Percentiles rank a stretch among this genome's conserved stretches.
phyloP scores from a whole-genome alignment of 331 rosid genomes.

The Acacia pycnantha region DNA sequence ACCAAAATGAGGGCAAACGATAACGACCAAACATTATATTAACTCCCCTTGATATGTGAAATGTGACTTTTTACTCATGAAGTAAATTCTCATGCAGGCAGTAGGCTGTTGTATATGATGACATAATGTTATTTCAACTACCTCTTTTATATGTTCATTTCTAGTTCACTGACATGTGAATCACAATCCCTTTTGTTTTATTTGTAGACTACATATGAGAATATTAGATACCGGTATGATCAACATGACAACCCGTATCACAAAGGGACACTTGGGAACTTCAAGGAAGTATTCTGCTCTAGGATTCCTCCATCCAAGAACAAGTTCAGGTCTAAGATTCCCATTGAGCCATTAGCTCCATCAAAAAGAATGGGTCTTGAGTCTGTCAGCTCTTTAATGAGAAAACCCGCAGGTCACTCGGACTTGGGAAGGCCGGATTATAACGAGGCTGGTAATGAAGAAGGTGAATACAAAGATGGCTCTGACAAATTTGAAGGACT shows the following conservation, averaged over 20 bases:
- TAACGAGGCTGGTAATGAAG: constrained; percentile 34
- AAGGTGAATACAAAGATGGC: constrained; percentile 30
- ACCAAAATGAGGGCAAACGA: no score
- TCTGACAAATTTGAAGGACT: constrained; percentile 27
- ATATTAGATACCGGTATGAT: constrained; percentile 62
- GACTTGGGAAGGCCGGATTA: constrained; percentile 39
- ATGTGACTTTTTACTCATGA: background rate
- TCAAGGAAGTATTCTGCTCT: constrained; percentile 59
- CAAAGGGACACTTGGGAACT: constrained; percentile 51
- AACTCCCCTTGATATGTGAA: background rate
- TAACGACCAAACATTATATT: no score
- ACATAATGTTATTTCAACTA: background rate
- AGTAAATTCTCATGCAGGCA: background rate
- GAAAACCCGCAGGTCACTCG: constrained; percentile 32
- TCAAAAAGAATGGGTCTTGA: constrained; percentile 22
- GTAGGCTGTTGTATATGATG: constrained; percentile 5
- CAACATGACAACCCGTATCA: constrained; percentile 51
- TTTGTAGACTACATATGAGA: constrained; percentile 70
- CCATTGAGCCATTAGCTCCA: constrained; percentile 31
- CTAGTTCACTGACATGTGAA: background rate
- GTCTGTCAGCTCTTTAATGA: constrained; percentile 40
- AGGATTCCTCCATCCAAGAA: constrained; percentile 63
- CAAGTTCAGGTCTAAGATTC: constrained; percentile 60
- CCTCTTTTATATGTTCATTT: background rate
- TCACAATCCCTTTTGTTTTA: constrained; percentile 22